These are phyloP conservation scores for Scheffersomyces stambukii DNA, from an alignment of 1,139 yeast genomes.

Conservation along the genomic window DNA sequence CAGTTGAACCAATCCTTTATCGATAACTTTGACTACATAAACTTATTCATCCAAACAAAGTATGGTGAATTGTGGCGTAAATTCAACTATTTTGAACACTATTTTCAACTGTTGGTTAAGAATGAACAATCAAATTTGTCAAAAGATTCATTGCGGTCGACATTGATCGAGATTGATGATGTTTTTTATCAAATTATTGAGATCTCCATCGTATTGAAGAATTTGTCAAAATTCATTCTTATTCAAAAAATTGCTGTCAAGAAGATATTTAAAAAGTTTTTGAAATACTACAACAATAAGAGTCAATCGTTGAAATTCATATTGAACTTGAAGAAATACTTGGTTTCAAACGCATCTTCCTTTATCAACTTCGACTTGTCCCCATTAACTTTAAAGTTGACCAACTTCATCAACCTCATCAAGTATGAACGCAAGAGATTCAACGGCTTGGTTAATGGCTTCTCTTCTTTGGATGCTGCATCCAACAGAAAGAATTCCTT, in stretches of 20 bases:
- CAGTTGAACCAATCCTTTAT: conserved; percentile 30
- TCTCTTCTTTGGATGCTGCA: neutral
- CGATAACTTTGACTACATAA: conserved; percentile 50
- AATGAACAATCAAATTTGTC: conserved; percentile 1
- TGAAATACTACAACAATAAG: conserved; percentile 51
- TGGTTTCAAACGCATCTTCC: conserved; percentile 43
- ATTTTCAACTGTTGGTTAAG: conserved; percentile 11
- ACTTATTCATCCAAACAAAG: conserved; percentile 62
- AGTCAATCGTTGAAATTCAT: conserved; percentile 36
- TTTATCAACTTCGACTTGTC: conserved; percentile 65
- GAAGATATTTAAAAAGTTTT: conserved; percentile 75
- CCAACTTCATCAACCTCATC: conserved; percentile 27
- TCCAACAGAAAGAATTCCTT: conserved; percentile 10
- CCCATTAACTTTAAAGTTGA: conserved; percentile 58
- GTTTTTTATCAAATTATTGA: conserved; percentile 37
- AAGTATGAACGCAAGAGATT: conserved; percentile 15
- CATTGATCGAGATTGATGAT: conserved; percentile 22
- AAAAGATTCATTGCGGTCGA: conserved; percentile 1
- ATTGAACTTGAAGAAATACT: conserved; percentile 29
- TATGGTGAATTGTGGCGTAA: conserved; percentile 52
- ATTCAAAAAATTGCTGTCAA: conserved; percentile 80
- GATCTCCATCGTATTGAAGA: conserved; percentile 59
- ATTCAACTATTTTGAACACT: conserved; percentile 19
- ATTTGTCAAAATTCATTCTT: conserved; percentile 67
- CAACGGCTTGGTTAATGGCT: conserved; percentile 1